phyloP scores from a whole-genome alignment of 2,329 filamentous ascomycete species.

The Fusarium guadeloupense region DNA sequence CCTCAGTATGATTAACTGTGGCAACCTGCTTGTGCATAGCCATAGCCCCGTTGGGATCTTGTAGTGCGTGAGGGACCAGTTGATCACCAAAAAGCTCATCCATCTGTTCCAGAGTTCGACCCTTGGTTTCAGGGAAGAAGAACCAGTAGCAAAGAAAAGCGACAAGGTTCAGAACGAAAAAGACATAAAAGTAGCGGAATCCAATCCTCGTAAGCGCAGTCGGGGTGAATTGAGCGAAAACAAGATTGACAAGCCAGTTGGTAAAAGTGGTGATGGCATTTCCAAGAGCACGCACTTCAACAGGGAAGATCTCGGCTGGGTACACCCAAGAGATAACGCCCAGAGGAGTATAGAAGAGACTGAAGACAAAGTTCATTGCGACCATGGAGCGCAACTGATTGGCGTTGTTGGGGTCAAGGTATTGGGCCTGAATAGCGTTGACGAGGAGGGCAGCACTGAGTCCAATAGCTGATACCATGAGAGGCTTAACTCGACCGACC shows the following conservation, averaged over 20 bases:
- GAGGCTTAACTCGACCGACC: no score
- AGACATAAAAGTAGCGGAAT: slow-evolving; percentile 66
- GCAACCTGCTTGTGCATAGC: no score
- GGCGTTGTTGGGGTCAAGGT: slow-evolving; percentile 22
- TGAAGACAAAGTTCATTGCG: slow-evolving; percentile 44
- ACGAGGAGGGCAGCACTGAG: no score
- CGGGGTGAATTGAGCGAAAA: slow-evolving; percentile 51
- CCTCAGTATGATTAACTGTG: no score
- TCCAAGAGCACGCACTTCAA: slow-evolving; percentile 69
- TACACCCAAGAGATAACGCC: slow-evolving; percentile 61
- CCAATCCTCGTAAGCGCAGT: slow-evolving; percentile 63
- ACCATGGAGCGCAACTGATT: slow-evolving; percentile 34
- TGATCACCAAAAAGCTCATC: slow-evolving; percentile 50
- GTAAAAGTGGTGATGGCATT: slow-evolving; percentile 67
- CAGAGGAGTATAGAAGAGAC: slow-evolving; percentile 65
- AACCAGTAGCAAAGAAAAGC: slow-evolving; percentile 61
- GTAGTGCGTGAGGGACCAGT: no score
- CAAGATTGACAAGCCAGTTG: slow-evolving; percentile 72
- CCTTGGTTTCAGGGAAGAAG: slow-evolving; percentile 67
- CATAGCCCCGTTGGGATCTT: no score
- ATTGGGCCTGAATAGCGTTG: no score
- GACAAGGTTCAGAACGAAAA: slow-evolving; percentile 66
- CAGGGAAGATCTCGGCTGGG: slow-evolving; percentile 68
- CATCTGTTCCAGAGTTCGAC: slow-evolving; percentile 64
- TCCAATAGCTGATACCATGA: no score